Base-by-base conservation (phyloP, 2,329 filamentous ascomycete genomes). In the Hypomyces rosellus region DNA sequence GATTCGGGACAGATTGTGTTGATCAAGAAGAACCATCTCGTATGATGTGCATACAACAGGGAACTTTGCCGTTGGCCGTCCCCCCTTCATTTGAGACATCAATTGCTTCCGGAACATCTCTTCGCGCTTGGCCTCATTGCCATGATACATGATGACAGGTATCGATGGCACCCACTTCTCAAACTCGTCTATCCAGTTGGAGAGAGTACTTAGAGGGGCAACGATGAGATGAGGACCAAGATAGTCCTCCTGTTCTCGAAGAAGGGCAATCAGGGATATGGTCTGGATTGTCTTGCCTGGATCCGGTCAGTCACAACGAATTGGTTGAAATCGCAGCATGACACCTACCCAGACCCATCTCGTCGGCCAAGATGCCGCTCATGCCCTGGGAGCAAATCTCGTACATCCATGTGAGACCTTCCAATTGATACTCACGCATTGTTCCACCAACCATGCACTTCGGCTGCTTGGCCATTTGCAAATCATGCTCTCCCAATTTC, bases 161-260 rank as follows among this genome's bases (percentile, higher is more conserved):
- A 97, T 92, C 2, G 78, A 80, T 0, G 93, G 93, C 0, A 89
- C 89, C 90, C 91, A 99, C 59, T 86, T 86, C 34, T 84, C 77
- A 59, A 97, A 96, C 62, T 99, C 93, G 39, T 93, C 88, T 39
- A 96, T 85, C 93, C 93, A 99, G 64, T 97, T 99, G 37, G 86
- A 90, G 0, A 96, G 78, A 0, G 93, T 97, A 62, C 90, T 96
- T 4, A 97, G 69, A 0, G 93, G 93, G 0, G 91, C 90, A 6
- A 93, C 85, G 48, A 99, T 89, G 18, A 99, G 70, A 62, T 96
- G 95, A 0, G 93, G 93, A 0, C 93, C 93, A 2, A 80, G 72
- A 46, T 93, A 90, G 6, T 84, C 79, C 44, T 92, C 89, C 57
- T 92, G 86, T 61, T 97, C 91, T 57, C 92, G 84, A 13, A 97